Base-by-base conservation (phyloP, 495 filamentous ascomycete species). In the Melanomma pulvis-pyrius region DNA sequence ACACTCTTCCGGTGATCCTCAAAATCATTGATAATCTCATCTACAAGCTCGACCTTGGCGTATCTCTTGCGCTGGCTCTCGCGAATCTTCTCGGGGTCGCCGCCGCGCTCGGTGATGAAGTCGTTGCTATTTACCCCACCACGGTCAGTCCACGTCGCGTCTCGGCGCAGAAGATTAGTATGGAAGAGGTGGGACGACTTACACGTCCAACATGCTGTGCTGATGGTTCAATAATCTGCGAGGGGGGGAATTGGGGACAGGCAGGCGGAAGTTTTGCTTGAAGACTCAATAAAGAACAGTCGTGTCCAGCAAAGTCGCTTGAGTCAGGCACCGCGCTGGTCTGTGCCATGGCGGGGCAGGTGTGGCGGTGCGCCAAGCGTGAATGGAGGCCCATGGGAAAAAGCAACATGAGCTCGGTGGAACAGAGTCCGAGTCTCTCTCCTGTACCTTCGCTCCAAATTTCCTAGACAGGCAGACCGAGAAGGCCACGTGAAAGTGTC, bases 11-110 rank as follows among this genome's bases (percentile, higher is more conserved):
- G 85, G 73, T 93, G 91, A 70, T 96, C 92, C 74, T 96, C 92
- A 68, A 87, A 98, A 71, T 96, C 81, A 15, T 82, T 83, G 70
- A 96, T 91, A 41, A 98, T 87, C 78, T 96, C 89, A 78, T 98
- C 96, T 32, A 98, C 94, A 26, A 83, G 83, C 74, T 90, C 88
- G 70, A 90, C 90, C 1, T 88, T 83, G 28, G 90, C 93, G 79
- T 85, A 83, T 60, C 96, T 89, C 70, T 84, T 86, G 71, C 87
- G 83, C 77, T 98, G 94, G 71, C 88, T 92, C 77, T 96, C 91
- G 75, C 88, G 90, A 78, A 98, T 94, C 77, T 84, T 85, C 63
- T 93, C 87, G 13, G 91, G 90, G 79, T 97, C 84, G 66, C 94
- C 96, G 68, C 93, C 94, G 64, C 91, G 88, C 72, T 96, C 90